Conservation (phyloP, 441 rosid species). For the Eugenia klotzschiana region DNA sequence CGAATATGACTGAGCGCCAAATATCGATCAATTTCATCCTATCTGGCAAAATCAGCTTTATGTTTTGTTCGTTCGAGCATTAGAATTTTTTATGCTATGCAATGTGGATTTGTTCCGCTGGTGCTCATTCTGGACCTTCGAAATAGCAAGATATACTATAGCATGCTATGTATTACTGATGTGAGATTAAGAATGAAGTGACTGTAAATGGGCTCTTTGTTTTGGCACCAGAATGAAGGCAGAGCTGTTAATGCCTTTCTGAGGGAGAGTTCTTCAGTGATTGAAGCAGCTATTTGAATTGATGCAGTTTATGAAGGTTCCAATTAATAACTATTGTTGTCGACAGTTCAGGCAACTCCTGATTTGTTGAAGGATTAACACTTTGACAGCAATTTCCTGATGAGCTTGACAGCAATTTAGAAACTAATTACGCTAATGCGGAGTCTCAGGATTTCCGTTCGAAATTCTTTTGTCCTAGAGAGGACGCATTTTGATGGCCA, state of each 20-base stretch:
- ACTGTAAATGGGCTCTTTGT: neutral
- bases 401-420: neutral
- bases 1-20: neutral
- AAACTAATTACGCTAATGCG: neutral
- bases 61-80: neutral
- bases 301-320: no score
- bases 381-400: no score
- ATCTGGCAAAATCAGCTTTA: neutral
- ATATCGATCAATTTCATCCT: neutral
- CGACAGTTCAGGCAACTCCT: no score
- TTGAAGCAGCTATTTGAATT: no score
- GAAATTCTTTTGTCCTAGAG: neutral
- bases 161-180: neutral
- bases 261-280: no score
- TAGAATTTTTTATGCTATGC: neutral
- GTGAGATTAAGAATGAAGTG: no score
- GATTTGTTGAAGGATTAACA: no score
- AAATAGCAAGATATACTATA: neutral
- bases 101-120: neutral
- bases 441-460: neutral
- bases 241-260: neutral
- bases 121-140: neutral
- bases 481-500: no score
- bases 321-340: no score
- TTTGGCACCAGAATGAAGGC: neutral